Evolutionary conservation across 2,329 filamentous ascomycete genomes (phyloP), one percentile per base, ranked within the genome.

Genomic region (Penicillium vulpinum): DNA sequence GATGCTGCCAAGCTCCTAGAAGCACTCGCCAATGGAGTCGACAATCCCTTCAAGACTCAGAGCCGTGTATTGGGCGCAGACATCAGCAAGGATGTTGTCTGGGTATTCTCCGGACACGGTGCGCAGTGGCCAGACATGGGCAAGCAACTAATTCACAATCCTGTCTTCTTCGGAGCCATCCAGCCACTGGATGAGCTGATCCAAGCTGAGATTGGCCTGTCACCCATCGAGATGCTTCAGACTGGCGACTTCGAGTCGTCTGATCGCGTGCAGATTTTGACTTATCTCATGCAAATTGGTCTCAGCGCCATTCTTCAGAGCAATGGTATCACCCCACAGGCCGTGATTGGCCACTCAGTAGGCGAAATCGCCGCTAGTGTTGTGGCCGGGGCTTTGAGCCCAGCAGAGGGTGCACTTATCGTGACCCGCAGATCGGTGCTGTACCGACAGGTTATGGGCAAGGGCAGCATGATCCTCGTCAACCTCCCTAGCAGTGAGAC

Each of bases 41-140:
- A 18, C 16, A 7, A 36, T 18, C n/a, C 15, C 0, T 36, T 36
- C 35, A 51, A 28, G 22, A 39, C 58, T 1, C 55, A 60, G 41
- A 46, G 55, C 33, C 45, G 54, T 8, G 35, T 59, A 5, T 62
- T 56, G 15, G 67, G 61, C 18, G 63, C 64, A 16, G 58, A 59
- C 5, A 69, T 71, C 8, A 36, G 29, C 35, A 55, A 36, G n/a
- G 51, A 59, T 21, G 46, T 59, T 5, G 56, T 60, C 0, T 78
- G 73, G 72, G 68, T 78, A 0, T 77, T 77, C 56, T 75, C 75
- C 1, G 76, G 76, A 2, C 76, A 78, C 43, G 76, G 76, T 10
- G 74, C 75, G 1, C 76, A 78, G 51, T 78, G 75, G 75, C 41
- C 60, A 0, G 67, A 71, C 21, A 78, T 78, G 76, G 75, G 72